Evolutionary conservation across 2,329 filamentous ascomycete genomes (phyloP).

Genomic region (Ceratocystis papillata): DNA sequence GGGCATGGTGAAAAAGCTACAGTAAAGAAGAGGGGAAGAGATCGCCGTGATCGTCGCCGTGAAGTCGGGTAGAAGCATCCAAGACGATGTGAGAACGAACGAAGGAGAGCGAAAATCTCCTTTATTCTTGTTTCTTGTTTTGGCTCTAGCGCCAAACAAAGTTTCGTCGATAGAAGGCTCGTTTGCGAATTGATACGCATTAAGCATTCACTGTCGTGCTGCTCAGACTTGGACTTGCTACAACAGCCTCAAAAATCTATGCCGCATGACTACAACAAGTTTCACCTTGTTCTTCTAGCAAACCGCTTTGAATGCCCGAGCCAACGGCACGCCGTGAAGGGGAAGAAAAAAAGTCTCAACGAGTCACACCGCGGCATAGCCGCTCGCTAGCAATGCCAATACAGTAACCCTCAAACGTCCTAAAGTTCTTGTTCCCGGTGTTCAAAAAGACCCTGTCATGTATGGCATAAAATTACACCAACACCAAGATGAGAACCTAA

Average conservation of each 20-base stretch:
- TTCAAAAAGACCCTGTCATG: conserved; percentile 1
- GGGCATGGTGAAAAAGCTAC: background rate
- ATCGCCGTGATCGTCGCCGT: background rate
- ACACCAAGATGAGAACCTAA: background rate
- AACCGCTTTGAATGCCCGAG: background rate
- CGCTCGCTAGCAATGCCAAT: no score
- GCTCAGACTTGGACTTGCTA: background rate
- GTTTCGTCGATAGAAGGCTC: background rate
- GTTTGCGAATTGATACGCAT: background rate
- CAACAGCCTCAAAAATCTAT: no score
- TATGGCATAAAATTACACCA: conserved; percentile 4
- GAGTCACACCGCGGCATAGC: background rate
- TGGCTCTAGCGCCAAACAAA: background rate
- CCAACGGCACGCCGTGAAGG: background rate
- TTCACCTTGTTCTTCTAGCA: background rate
- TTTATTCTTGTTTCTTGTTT: background rate
- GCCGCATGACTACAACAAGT: no score
- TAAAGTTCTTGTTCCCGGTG: background rate
- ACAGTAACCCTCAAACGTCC: background rate
- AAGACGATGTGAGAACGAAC: background rate
- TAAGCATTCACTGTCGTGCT: background rate
- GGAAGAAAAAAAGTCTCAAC: no score
- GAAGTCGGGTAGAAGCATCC: background rate
- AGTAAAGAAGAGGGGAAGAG: background rate
- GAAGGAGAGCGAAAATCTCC: background rate